Evolutionary conservation across 2,329 filamentous ascomycete genomes (phyloP), one percentile per base, ranked within the genome.

Genomic region (Kalaharituber pfeilii): DNA sequence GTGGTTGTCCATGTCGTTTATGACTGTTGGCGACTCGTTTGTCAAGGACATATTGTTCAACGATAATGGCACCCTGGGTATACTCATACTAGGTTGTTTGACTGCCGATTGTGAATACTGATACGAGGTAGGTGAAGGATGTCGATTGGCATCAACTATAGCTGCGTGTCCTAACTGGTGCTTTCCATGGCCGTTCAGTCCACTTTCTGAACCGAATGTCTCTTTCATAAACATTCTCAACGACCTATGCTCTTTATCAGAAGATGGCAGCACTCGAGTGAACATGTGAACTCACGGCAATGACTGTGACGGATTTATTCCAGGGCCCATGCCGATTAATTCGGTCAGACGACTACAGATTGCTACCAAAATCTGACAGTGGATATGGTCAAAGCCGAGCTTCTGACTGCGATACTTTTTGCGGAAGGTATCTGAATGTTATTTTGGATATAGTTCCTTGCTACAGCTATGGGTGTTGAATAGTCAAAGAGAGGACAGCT

Each of bases 401-500:
- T n/a, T n/a, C n/a, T n/a, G n/a, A n/a, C n/a, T n/a, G n/a, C n/a
- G n/a, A n/a, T n/a, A n/a, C n/a, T n/a, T n/a, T n/a, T n/a, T n/a
- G n/a, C n/a, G n/a, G n/a, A n/a, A n/a, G n/a, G n/a, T n/a, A n/a
- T n/a, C n/a, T n/a, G n/a, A n/a, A n/a, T n/a, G n/a, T n/a, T n/a
- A n/a, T n/a, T n/a, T n/a, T n/a, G n/a, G n/a, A n/a, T n/a, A n/a
- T n/a, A n/a, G n/a, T n/a, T n/a, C n/a, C n/a, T n/a, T n/a, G n/a
- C n/a, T n/a, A n/a, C n/a, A n/a, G n/a, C n/a, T n/a, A n/a, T n/a
- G n/a, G n/a, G n/a, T n/a, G n/a, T n/a, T n/a, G n/a, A n/a, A 42
- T 36, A 27, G 49, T 53, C 50, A 51, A 52, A 24, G 28, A 25
- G 49, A 36, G 33, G 13, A 56, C 49, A 33, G 18, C 52, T 50